Evolutionary conservation across 345 rosid species (phyloP), one percentile per base, ranked within the genome.

Genomic region (Viola odorata): DNA sequence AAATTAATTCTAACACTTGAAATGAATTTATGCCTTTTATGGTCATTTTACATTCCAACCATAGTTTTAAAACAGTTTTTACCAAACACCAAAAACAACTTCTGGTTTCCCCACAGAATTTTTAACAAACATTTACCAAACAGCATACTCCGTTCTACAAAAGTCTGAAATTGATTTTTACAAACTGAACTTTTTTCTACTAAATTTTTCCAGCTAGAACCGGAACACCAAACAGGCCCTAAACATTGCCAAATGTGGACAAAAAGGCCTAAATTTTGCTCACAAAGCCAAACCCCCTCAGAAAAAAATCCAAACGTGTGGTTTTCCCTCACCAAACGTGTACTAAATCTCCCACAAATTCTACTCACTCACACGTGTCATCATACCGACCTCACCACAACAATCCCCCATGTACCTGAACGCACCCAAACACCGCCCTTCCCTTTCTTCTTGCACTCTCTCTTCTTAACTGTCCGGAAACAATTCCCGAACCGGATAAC

Each of bases 311-410:
- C 53, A 37, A 52, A 5, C 1, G 23, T 49, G 60, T 45, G 39
- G 61, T 6, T 55, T 41, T n/a, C 54, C 13, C 23, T 13, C 41
- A 23, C 5, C 32, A 38, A 50, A 12, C 52, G n/a, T 53, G 59
- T 51, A 64, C 41, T 6, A 42, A 42, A 50, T 36, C 53, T 4
- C 37, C 11, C 69, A 8, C 57, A 12, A 12, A 5, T 44, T 6
- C 12, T 15, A 11, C 2, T 47, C 50, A 10, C 5, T 17, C 0
- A 15, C 67, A 69, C 73, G 73, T 50, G 67, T 51, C 45, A 6
- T 3, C 57, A 36, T 50, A 0, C 7, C 8, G 15, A 14, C 12
- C 62, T 50, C 55, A 16, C 40, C 52, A 9, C 12, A 52, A 12
- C 36, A 11, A 47, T 12, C n/a, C 4, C 56, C 32, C 5, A 11